Evolutionary conservation across 2,329 filamentous ascomycete genomes (phyloP).

Genomic region (Cyphellophora attinorum): DNA sequence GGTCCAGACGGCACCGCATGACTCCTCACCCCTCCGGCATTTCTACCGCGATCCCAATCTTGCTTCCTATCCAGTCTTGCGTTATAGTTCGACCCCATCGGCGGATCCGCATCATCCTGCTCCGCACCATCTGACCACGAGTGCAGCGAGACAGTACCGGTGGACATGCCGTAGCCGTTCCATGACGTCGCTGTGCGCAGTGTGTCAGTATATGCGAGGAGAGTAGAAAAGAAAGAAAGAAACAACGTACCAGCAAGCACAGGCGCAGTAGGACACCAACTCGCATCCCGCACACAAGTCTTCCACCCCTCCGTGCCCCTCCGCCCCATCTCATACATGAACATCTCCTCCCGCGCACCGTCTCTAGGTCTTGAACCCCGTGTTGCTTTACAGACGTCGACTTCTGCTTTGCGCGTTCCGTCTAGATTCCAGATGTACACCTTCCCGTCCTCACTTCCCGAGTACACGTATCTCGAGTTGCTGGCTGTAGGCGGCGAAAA

Average conservation of each 20-base stretch:
- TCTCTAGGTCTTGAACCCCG: slow-evolving; percentile 48
- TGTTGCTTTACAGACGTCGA: slow-evolving; percentile 69
- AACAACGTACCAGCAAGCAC: slow-evolving; percentile 55
- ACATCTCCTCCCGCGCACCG: slow-evolving; percentile 45
- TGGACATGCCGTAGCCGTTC: slow-evolving; percentile 65
- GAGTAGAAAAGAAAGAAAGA: slow-evolving; percentile 2
- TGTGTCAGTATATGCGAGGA: slow-evolving; percentile 19
- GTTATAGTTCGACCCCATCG: slow-evolving; percentile 52
- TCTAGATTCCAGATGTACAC: slow-evolving; percentile 93
- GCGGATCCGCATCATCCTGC: slow-evolving; percentile 53
- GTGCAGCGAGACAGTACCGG: slow-evolving; percentile 69
- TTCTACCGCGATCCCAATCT: slow-evolving; percentile 27
- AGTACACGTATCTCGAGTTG: slow-evolving; percentile 86
- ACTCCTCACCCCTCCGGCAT: slow-evolving; percentile 17
- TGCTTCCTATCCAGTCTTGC: slow-evolving; percentile 44
- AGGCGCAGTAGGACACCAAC: slow-evolving; percentile 80
- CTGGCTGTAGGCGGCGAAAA: slow-evolving; percentile 83
- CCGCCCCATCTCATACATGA: slow-evolving; percentile 41
- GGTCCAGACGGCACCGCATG: no score
- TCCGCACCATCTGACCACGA: slow-evolving; percentile 60
- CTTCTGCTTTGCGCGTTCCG: slow-evolving; percentile 65
- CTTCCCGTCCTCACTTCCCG: slow-evolving; percentile 78
- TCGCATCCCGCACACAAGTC: slow-evolving; percentile 77
- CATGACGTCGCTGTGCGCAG: slow-evolving; percentile 59
- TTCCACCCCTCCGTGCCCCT: slow-evolving; percentile 47